A percentile compares a stretch with the other conserved stretches of the same genome.
Conservation (phyloP, 2,329 filamentous ascomycete genomes). For the Ustilaginoidea virens region DNA sequence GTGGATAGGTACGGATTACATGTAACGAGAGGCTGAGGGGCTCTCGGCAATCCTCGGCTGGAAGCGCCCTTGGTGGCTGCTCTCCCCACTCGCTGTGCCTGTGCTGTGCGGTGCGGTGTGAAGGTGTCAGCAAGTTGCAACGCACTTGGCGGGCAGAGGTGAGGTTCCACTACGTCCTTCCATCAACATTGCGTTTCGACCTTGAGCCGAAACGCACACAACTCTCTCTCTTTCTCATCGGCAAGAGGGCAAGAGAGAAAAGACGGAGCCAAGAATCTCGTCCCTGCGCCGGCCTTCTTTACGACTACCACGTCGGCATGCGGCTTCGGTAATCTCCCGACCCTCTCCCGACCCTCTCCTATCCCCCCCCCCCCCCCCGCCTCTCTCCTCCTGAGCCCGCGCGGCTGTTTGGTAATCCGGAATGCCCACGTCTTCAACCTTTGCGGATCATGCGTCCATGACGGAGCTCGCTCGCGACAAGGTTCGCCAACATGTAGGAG, state of each 20-base stretch:
- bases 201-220: constrained; percentile 1
- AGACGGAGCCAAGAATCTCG: too few relatives aligned
- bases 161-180: too few relatives aligned
- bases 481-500: constrained; percentile 13
- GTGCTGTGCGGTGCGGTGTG: too few relatives aligned
- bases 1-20: too few relatives aligned
- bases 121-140: too few relatives aligned
- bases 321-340: constrained; percentile 9
- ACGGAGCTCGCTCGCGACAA: constrained; percentile 30
- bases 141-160: too few relatives aligned
- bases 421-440: constrained; percentile 40
- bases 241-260: too few relatives aligned
- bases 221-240: neutral
- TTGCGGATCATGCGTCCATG: constrained; percentile 43
- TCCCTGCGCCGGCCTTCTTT: neutral
- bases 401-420: too few relatives aligned
- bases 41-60: constrained; percentile 10
- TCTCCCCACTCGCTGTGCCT: too few relatives aligned
- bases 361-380: constrained; percentile 3
- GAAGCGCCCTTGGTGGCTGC: constrained; percentile 1
- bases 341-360: constrained; percentile 2
- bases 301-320: constrained; percentile 2
- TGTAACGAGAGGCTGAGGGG: too few relatives aligned
- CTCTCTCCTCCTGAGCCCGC: too few relatives aligned
- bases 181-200: neutral